Evolutionary conservation across 1,139 yeast species (phyloP).

Genomic region (Zygosaccharomyces sapae): DNA sequence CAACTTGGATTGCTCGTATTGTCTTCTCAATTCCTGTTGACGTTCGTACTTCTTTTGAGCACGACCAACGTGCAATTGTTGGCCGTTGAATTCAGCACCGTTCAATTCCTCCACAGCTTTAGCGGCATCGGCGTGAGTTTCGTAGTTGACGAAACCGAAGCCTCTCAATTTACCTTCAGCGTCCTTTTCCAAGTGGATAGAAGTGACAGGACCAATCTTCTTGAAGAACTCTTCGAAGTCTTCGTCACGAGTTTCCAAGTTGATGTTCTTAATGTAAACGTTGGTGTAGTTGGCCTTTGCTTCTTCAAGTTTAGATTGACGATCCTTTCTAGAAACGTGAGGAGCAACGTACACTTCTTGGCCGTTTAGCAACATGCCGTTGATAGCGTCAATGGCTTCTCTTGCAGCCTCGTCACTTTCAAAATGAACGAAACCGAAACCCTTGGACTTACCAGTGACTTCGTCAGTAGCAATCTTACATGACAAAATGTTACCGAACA

Average conservation of each 20-base stretch:
- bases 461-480: slow-evolving; percentile 97
- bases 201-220: slow-evolving; percentile 77
- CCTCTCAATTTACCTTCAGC: slow-evolving; percentile 90
- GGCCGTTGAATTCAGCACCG: slow-evolving; percentile 80
- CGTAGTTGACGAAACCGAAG: slow-evolving; percentile 93
- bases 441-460: slow-evolving; percentile 76
- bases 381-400: slow-evolving; percentile 94
- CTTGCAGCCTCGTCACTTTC: slow-evolving; percentile 90
- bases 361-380: slow-evolving; percentile 98
- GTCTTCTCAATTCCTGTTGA: slow-evolving; percentile 91
- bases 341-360: slow-evolving; percentile 95
- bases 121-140: slow-evolving; percentile 79
- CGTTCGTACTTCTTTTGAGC: slow-evolving; percentile 99
- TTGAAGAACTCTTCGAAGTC: slow-evolving; percentile 71
- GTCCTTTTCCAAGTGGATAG: slow-evolving; percentile 78
- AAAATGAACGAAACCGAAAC: slow-evolving; percentile 97
- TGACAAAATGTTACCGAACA: slow-evolving; percentile 92
- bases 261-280: slow-evolving; percentile 89
- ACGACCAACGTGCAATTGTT: slow-evolving; percentile 90
- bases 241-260: slow-evolving; percentile 64
- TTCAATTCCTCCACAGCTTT: slow-evolving; percentile 91
- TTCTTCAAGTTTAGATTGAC: slow-evolving; percentile 91
- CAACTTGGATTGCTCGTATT: slow-evolving; percentile 87
- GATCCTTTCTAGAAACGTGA: slow-evolving; percentile 89
- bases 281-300: slow-evolving; percentile 92